These are phyloP conservation scores for Cladophialophora immunda DNA, from an alignment of 2,329 filamentous ascomycete genomes.

Conservation along the genomic window DNA sequence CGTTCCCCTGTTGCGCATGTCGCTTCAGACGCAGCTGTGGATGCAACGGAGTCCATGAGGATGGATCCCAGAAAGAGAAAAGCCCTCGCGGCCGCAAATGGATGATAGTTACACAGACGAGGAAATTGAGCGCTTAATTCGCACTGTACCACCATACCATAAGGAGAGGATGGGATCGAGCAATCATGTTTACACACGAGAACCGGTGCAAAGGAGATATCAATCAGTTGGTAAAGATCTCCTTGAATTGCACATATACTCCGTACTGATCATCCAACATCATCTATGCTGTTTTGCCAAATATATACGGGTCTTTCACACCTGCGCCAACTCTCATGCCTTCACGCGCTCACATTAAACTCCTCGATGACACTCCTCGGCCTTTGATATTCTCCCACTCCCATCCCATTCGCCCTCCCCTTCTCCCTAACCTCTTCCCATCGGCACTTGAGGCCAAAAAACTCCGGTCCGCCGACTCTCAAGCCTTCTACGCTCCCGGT, in stretches of 20 bases:
- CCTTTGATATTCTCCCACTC: conserved; percentile 39
- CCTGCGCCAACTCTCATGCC: background rate
- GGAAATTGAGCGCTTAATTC: background rate
- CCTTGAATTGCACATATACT: background rate
- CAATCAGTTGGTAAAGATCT: background rate
- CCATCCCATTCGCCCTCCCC: conserved; percentile 26
- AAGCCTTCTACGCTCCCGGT: conserved; percentile 50
- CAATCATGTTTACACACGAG: background rate
- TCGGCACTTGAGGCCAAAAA: conserved; percentile 46
- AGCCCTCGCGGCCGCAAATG: conserved; percentile 20
- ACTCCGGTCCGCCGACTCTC: conserved; percentile 52
- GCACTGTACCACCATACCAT: background rate
- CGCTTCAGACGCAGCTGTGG: background rate
- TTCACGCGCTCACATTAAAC: conserved; percentile 26
- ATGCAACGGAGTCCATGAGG: background rate
- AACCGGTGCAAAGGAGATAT: background rate
- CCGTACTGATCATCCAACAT: background rate
- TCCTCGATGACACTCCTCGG: conserved; percentile 45
- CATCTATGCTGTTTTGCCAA: background rate
- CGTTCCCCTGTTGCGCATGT: background rate
- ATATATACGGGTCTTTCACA: background rate
- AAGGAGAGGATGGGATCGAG: background rate
- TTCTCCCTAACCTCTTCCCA: conserved; percentile 41
- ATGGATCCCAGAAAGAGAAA: conserved; percentile 28
- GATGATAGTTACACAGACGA: background rate